phyloP scores from a whole-genome alignment of 768 basidiomycete species.

The Pilatotrama ljubarskyi region DNA sequence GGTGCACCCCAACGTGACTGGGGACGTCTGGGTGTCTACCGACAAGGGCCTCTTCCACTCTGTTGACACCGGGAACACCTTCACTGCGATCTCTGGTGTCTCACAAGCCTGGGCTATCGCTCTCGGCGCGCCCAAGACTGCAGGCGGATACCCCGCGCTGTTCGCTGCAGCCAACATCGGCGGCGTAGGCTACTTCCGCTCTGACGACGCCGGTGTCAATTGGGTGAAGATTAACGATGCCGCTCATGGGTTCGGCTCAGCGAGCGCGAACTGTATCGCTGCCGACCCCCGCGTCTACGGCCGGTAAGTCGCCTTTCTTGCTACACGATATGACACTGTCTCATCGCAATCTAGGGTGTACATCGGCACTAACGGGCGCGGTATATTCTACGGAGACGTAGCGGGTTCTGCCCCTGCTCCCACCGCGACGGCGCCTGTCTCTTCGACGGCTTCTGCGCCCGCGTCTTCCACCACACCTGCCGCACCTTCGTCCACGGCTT shows the following conservation, averaged over 20 bases:
- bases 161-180: constrained; percentile 56
- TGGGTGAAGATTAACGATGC: constrained; percentile 64
- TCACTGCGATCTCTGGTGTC: constrained; percentile 48
- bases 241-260: constrained; percentile 57
- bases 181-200: constrained; percentile 53
- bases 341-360: constrained; percentile 46
- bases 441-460: constrained; percentile 24
- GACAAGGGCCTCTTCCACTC: constrained; percentile 60
- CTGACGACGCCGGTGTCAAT: constrained; percentile 54
- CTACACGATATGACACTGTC: background rate
- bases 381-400: constrained; percentile 46
- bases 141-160: constrained; percentile 53
- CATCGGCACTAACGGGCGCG: constrained; percentile 61
- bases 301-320: constrained; percentile 38
- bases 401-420: constrained; percentile 22
- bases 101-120: constrained; percentile 58
- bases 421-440: constrained; percentile 24
- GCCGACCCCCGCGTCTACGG: constrained; percentile 57
- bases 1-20: constrained; percentile 53
- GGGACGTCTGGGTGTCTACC: constrained; percentile 66
- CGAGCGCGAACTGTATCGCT: constrained; percentile 45
- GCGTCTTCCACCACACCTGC: constrained; percentile 33
- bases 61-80: constrained; percentile 50
- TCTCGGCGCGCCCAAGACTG: constrained; percentile 49
- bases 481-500: background rate